phyloP scores from a whole-genome alignment of 2,329 filamentous ascomycete species.

The Aureobasidium lini region DNA sequence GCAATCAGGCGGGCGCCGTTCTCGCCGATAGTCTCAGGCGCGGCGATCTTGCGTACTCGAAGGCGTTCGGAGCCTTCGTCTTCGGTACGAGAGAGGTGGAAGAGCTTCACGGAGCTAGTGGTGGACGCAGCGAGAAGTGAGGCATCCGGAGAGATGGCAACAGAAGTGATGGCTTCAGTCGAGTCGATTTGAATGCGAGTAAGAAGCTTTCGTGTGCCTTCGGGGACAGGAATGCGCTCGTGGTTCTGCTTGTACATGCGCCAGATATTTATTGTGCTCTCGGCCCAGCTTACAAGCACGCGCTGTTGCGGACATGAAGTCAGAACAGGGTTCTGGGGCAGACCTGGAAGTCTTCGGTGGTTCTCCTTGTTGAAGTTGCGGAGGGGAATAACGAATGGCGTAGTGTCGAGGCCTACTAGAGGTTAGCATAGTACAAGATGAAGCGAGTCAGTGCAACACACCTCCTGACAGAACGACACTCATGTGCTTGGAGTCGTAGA shows the following conservation, averaged over 20 bases:
- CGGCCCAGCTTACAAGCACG: conserved; percentile 86
- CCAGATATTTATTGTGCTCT: conserved; percentile 81
- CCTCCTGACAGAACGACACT: conserved; percentile 90
- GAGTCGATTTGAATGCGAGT: conserved; percentile 39
- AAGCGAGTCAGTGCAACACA: background rate
- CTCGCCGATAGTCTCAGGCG: conserved; percentile 50
- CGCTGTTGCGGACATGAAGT: conserved; percentile 65
- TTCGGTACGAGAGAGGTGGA: conserved; percentile 51
- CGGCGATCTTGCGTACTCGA: conserved; percentile 61
- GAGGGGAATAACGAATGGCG: conserved; percentile 73
- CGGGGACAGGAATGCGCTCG: conserved; percentile 4
- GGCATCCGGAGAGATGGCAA: conserved; percentile 63
- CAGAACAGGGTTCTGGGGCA: conserved; percentile 72
- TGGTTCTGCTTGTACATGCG: conserved; percentile 41
- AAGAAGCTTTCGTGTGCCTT: conserved; percentile 38
- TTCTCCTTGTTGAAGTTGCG: conserved; percentile 70
- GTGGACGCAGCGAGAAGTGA: conserved; percentile 71
- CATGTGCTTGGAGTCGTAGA: conserved; percentile 74
- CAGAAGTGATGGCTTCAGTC: conserved; percentile 76
- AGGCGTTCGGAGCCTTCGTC: conserved; percentile 37
- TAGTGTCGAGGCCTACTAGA: conserved; percentile 68
- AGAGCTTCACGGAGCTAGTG: conserved; percentile 66
- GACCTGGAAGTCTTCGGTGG: conserved; percentile 70
- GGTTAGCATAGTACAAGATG: background rate
- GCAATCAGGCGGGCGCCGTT: conserved; percentile 62